These are phyloP conservation scores for Cucumis sativus DNA, from an alignment of 306 rosid species.

Conservation along the genomic window Cucumber_9930_V3 NC_026660.2:30248001-30248500, in stretches of 20 bases:
- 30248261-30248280: constrained; percentile 86
- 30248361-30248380: background rate
- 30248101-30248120: background rate
- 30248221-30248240: background rate
- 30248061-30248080: background rate
- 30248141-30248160: background rate
- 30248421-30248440: background rate
- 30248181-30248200: no score
- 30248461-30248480: background rate
- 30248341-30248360: background rate
- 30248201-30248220: background rate
- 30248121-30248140: background rate
- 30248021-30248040: constrained; percentile 77
- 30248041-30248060: constrained; percentile 32
- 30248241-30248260: constrained; percentile 90
- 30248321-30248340: constrained; percentile 9
- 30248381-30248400: background rate
- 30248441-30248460: background rate
- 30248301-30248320: constrained; percentile 87
- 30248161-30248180: no score
- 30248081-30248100: background rate
- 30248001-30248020: constrained; percentile 90
- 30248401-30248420: background rate
- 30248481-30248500: background rate
- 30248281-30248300: constrained; percentile 84